A percentile compares a stretch with the other conserved stretches of the same genome.
These are phyloP conservation scores for Colletotrichum gigasporum DNA, from an alignment of 2,329 filamentous ascomycete species.

Conservation along the genomic window DNA sequence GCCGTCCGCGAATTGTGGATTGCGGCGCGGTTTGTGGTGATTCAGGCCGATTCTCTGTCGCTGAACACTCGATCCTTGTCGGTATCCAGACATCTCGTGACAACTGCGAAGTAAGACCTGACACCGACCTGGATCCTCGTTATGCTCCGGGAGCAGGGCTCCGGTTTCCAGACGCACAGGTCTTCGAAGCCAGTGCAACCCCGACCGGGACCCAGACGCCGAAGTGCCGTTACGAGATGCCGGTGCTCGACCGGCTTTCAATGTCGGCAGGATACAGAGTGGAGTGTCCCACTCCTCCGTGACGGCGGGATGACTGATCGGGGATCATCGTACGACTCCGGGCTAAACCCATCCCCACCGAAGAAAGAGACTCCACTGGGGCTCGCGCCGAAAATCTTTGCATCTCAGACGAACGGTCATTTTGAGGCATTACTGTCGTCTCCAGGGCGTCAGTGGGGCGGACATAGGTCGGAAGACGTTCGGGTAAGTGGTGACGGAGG, in stretches of 20 bases:
- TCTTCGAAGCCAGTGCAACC: background rate
- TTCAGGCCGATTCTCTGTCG: no score
- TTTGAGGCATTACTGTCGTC: background rate
- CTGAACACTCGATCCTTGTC: no score
- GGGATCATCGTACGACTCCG: conserved; percentile 19
- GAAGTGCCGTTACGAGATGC: conserved; percentile 11
- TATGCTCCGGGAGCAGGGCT: no score
- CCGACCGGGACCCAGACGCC: background rate
- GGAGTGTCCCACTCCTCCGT: conserved; percentile 20
- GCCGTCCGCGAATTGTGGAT: no score
- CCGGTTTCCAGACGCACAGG: background rate
- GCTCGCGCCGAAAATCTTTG: conserved; percentile 2
- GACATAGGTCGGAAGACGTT: conserved; percentile 8
- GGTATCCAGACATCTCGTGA: no score
- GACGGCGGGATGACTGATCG: conserved; percentile 27
- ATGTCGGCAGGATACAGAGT: background rate
- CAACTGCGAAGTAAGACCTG: no score
- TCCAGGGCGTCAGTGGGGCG: conserved; percentile 3
- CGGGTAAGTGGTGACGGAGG: conserved; percentile 6
- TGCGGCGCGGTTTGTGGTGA: no score
- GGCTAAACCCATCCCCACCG: conserved; percentile 8
- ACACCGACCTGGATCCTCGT: no score
- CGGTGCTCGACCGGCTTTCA: conserved; percentile 10
- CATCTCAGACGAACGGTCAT: background rate
- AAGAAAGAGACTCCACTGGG: background rate